Conservation (phyloP, 2,329 filamentous ascomycete genomes). For the Alternaria sp. region DNA sequence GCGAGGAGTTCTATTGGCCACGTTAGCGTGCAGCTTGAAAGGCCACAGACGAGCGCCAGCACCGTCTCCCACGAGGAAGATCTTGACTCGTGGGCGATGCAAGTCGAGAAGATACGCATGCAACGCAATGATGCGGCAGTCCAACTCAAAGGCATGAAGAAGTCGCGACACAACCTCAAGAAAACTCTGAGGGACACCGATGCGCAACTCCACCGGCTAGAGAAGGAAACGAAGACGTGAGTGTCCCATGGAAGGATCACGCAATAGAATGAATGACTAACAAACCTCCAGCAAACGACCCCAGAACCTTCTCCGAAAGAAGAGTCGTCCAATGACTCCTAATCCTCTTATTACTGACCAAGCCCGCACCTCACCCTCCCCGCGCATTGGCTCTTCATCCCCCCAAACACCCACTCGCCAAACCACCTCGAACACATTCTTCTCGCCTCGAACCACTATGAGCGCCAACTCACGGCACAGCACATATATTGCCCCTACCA, state of each 20-base stretch:
- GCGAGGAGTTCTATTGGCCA: conserved; percentile 20
- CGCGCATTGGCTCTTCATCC: background rate
- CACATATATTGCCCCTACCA: conserved; percentile 1
- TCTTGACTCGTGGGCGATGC: conserved; percentile 40
- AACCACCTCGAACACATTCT: background rate
- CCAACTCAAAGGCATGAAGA: conserved; percentile 45
- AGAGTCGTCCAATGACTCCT: conserved; percentile 17
- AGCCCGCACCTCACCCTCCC: background rate
- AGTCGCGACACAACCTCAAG: conserved; percentile 39
- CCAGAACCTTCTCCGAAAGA: conserved; percentile 19
- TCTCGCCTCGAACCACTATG: conserved; percentile 3
- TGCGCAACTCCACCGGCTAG: conserved; percentile 42
- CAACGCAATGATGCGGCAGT: conserved; percentile 43
- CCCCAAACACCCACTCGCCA: conserved; percentile 15
- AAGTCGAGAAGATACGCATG: conserved; percentile 47
- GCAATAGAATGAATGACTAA: background rate
- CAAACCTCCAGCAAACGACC: conserved; percentile 9
- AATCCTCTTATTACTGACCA: background rate
- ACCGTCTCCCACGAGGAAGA: conserved; percentile 28
- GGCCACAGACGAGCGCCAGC: conserved; percentile 34
- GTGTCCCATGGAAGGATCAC: background rate
- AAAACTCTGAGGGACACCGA: conserved; percentile 45
- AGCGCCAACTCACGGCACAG: conserved; percentile 3
- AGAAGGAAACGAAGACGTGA: conserved; percentile 33
- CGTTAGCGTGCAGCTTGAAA: conserved; percentile 16